Evolutionary conservation across 1,284 basidiomycete species (phyloP), one percentile per base, ranked within the genome.

Genomic region (Tilletia walkeri): DNA sequence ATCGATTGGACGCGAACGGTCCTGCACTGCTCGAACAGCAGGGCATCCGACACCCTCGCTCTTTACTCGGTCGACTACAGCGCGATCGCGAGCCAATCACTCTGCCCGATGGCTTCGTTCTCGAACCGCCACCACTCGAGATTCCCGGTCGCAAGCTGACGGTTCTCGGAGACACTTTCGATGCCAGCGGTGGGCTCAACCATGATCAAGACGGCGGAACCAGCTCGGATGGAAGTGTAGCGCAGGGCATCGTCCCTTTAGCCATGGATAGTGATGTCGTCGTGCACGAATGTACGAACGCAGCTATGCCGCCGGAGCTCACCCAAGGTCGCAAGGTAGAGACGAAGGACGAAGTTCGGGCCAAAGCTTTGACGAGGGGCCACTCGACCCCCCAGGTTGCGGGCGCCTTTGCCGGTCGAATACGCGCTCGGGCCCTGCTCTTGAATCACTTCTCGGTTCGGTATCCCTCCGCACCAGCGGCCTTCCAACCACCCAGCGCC

Each of bases 261-360:
- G 75, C 76, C 2, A 69, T 66, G 38, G 71, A 71, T 36, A 74
- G 78, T 6, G 80, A 83, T 65, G 70, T 82, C 4, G 67, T 83
- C 18, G 80, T 83, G 0, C 81, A 83, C 66, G 81, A 83, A 67
- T 80, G 77, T 61, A 83, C 81, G 41, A 82, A 83, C 68, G 79
- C 78, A 18, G 78, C 78, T 1, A 72, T 83, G 48, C 73, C 76
- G 2, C 63, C 70, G 20, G 53, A 73, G 49, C 75, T 79, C 59
- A 75, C 76, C 34, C 70, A 70, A 41, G 59, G 59, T 20, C 73
- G 73, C 66, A 78, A 75, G 59, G 63, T 70, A 0, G 75, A 77
- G 53, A 70, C 66, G 10, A 65, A 71, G 4, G 74, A 75, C 14
- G 72, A 78, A 20, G 72, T 78, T 10, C 47, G 73, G 50, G 70